phyloP scores from a whole-genome alignment of 768 basidiomycete genomes.

The Tricholomella constricta region DNA sequence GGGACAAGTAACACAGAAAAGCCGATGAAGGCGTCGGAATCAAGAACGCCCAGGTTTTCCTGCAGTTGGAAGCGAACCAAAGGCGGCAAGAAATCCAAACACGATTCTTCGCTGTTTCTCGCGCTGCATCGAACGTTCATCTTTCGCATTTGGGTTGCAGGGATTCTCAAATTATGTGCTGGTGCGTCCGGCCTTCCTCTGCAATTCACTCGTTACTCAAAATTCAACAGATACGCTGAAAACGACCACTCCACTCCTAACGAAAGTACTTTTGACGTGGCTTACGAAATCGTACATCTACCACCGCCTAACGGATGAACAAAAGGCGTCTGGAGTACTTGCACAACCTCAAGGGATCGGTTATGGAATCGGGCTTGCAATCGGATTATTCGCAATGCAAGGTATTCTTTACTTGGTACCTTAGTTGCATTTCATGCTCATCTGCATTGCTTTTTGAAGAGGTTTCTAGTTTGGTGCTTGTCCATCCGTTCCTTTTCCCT shows the following conservation, averaged over 20 bases:
- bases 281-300: slow-evolving; percentile 44
- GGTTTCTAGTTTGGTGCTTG: slow-evolving; percentile 33
- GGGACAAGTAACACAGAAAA: neutral
- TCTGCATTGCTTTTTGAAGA: slow-evolving; percentile 18
- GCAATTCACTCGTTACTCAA: no score
- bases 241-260: slow-evolving; percentile 49
- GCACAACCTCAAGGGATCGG: slow-evolving; percentile 44
- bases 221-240: slow-evolving; percentile 47
- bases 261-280: slow-evolving; percentile 49
- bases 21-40: no score
- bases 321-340: slow-evolving; percentile 28
- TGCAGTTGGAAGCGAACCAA: no score
- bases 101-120: slow-evolving; percentile 35
- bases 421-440: no score
- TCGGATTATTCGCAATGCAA: slow-evolving; percentile 55
- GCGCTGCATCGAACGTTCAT: slow-evolving; percentile 40
- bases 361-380: slow-evolving; percentile 53
- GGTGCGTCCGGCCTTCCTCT: slow-evolving; percentile 21
- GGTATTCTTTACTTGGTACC: slow-evolving; percentile 27
- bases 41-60: no score
- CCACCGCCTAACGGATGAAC: slow-evolving; percentile 31
- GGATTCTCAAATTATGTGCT: slow-evolving; percentile 37
- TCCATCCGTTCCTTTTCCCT: neutral
- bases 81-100: slow-evolving; percentile 18
- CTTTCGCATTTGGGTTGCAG: slow-evolving; percentile 38